phyloP scores from a whole-genome alignment of 1,284 basidiomycete genomes.

The Puccinia hordei region DNA sequence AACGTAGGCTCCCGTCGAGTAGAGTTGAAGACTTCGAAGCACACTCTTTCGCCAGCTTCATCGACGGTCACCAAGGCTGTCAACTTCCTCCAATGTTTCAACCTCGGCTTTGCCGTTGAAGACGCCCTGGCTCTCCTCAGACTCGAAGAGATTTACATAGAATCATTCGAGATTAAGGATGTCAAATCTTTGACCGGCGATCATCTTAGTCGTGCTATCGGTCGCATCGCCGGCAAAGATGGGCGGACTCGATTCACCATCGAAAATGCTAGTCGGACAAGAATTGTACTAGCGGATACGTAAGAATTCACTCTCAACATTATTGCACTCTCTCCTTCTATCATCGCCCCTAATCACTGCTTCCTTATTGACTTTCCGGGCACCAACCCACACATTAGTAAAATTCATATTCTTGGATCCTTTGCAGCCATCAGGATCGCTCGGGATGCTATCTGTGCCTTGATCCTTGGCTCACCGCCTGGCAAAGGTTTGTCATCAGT shows the following conservation, averaged over 20 bases:
- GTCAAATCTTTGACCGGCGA: slow-evolving; percentile 44
- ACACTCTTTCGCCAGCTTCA: slow-evolving; percentile 44
- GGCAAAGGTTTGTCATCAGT: slow-evolving; percentile 37
- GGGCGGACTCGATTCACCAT: slow-evolving; percentile 45
- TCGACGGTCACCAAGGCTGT: slow-evolving; percentile 40
- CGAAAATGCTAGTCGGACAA: slow-evolving; percentile 50
- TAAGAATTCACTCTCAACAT: not conserved
- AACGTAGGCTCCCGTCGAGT: slow-evolving; percentile 29
- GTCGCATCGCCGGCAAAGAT: slow-evolving; percentile 50
- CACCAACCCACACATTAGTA: not conserved
- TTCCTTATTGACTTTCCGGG: not conserved
- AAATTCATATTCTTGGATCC: slow-evolving; percentile 45
- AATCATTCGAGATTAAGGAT: slow-evolving; percentile 50
- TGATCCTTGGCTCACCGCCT: slow-evolving; percentile 47
- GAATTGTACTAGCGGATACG: slow-evolving; percentile 48
- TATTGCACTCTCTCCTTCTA: not conserved
- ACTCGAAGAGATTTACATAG: slow-evolving; percentile 46
- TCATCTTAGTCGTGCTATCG: slow-evolving; percentile 50
- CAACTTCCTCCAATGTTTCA: slow-evolving; percentile 45
- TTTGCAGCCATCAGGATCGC: slow-evolving; percentile 45
- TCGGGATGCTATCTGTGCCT: slow-evolving; percentile 41
- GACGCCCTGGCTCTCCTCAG: slow-evolving; percentile 44
- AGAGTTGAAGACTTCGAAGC: slow-evolving; percentile 43
- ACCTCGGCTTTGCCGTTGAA: slow-evolving; percentile 40
- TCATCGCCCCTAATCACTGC: not conserved